Conservation (phyloP, 108 stramenopile genomes). For the Pseudonitzschia multiseries region DNA sequence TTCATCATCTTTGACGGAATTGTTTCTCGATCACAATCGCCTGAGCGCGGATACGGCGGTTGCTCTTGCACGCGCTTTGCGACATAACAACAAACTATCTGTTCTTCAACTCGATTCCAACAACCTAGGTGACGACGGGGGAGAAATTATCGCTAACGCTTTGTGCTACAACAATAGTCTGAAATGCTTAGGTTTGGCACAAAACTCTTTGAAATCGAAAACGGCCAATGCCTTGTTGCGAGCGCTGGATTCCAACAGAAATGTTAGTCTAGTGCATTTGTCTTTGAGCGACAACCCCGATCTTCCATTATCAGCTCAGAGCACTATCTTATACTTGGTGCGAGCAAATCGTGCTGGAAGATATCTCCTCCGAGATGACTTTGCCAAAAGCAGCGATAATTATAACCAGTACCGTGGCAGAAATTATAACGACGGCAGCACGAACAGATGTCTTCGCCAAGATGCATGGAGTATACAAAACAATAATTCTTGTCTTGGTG, state of each 20-base stretch:
- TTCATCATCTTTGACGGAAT: slow-evolving; percentile 24
- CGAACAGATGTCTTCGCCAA: background rate
- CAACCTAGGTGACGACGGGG: slow-evolving; percentile 48
- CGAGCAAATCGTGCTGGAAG: slow-evolving; percentile 33
- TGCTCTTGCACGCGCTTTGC: slow-evolving; percentile 38
- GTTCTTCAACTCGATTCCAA: slow-evolving; percentile 49
- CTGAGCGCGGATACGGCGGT: slow-evolving; percentile 36
- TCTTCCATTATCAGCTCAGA: background rate
- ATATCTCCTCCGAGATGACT: slow-evolving; percentile 28
- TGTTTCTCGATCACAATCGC: slow-evolving; percentile 56
- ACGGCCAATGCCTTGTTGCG: slow-evolving; percentile 30
- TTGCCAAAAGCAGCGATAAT: background rate
- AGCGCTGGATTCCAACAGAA: slow-evolving; percentile 18
- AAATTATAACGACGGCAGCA: slow-evolving; percentile 3
- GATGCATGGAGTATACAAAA: too few species aligned
- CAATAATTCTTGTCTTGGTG: background rate
- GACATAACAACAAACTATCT: slow-evolving; percentile 28
- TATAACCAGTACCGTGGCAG: background rate
- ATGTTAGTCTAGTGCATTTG: slow-evolving; percentile 24
- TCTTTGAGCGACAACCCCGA: slow-evolving; percentile 27
- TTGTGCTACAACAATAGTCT: slow-evolving; percentile 36
- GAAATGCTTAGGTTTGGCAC: slow-evolving; percentile 36
- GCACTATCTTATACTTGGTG: slow-evolving; percentile 3
- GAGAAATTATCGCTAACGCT: slow-evolving; percentile 28
- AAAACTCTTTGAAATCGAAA: slow-evolving; percentile 40